Evolutionary conservation across 108 stramenopile genomes (phyloP).

Genomic region (Nannochloropsis salina): DNA sequence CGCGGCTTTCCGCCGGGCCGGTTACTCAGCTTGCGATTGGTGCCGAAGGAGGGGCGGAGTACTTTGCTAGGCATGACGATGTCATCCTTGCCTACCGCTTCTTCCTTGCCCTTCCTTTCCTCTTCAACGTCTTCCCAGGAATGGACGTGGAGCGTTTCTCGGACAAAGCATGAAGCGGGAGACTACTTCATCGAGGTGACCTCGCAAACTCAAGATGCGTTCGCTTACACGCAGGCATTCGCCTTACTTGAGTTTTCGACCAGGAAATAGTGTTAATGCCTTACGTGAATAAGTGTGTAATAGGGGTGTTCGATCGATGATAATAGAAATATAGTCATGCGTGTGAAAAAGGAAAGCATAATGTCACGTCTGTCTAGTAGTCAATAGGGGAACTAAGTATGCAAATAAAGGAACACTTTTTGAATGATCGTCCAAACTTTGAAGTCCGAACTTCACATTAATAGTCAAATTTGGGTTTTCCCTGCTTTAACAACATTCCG

Average conservation of each 20-base stretch:
- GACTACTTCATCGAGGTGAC: neutral
- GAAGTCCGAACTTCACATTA: too few species aligned
- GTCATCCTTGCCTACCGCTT: neutral
- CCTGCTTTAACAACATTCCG: too few species aligned
- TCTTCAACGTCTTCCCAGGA: neutral
- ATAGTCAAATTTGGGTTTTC: too few species aligned
- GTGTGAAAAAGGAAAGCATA: too few species aligned
- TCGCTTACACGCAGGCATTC: neutral
- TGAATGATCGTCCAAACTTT: too few species aligned
- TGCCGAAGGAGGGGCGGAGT: neutral
- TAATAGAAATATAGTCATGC: too few species aligned
- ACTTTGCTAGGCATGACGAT: neutral
- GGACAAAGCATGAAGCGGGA: neutral
- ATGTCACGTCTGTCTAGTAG: too few species aligned
- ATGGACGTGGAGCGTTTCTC: neutral
- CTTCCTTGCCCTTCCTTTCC: neutral
- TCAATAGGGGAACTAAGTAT: too few species aligned
- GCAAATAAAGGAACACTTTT: too few species aligned
- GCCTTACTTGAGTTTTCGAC: neutral
- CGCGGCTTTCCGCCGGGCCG: neutral
- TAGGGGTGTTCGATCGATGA: too few species aligned
- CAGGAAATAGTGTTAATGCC: too few species aligned
- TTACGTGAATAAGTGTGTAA: too few species aligned
- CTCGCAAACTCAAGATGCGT: neutral
- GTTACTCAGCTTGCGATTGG: neutral